Evolutionary conservation across 129 eudicot genomes (phyloP), one percentile per base, ranked within the genome.

Genomic region (Glebionis coronaria): DNA sequence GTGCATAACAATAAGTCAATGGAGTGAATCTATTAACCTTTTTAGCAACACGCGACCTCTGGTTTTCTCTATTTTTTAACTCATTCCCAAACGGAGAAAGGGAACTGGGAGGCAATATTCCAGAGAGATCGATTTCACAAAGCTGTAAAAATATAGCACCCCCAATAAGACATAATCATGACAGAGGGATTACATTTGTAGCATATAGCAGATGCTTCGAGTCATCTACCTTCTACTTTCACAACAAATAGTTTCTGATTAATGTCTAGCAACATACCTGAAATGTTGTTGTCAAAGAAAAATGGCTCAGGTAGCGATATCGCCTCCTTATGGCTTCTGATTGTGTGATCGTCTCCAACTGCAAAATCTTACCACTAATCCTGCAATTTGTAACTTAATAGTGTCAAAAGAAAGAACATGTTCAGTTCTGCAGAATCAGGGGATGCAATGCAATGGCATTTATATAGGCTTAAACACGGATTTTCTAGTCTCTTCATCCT

Each of bases 271-370:
- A 65, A 12, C 29, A 14, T 75, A 87, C 98, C 98, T 93, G 92
- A 84, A 88, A 89, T 51, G 97, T 84, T 63, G 98, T 86, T 53
- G 98, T 88, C 63, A 93, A 79, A 68, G 97, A 81, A 76, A 93
- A 84, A 79, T 93, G 98, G 74, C 98, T 93, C 74, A 93, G 68
- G 81, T 77, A 87, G 61, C 98, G 98, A 73, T 84, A 93, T 13
- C 98, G 95, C 86, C 85, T 79, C 83, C 98, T 82, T 77, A 82
- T 84, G 77, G 93, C 97, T 74, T 94, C 97, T 69, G 97, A 84
- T 73, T 94, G 97, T 44, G 97, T 86, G 51, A 90, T 83, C 4
- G 88, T 74, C 83, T 94, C 99, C 71, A 94, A 58, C 57, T 94
- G 94, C 67, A 94, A 74, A 56, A 90, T 84, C 89, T 84, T 94